Evolutionary conservation across 2,329 filamentous ascomycete species (phyloP), one percentile per base, ranked within the genome.

Genomic region (Scleromitrula shiraiana): DNA sequence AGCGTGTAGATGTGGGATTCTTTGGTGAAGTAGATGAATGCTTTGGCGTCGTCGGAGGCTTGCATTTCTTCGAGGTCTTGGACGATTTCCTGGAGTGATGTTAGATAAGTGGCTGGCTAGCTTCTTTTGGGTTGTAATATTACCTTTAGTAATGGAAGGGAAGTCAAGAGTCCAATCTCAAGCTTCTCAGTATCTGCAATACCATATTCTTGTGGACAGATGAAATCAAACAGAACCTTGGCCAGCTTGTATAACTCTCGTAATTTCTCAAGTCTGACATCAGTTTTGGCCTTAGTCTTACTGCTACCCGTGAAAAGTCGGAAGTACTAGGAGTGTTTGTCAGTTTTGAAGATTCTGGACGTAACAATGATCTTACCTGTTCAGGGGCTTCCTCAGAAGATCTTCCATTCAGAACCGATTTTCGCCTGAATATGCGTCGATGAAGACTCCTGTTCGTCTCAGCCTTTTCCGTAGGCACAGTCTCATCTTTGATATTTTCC

Each of bases 11-110:
- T 96, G 65, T 98, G 93, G 0, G 88, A 95, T 68, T 98, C 93
- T 67, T 98, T 98, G 54, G 93, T 98, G 67, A 98, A 98, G 70
- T 98, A 98, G 68, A 97, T 88, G 72, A 97, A 97, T 2, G 85
- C 91, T 64, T 96, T 96, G 37, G 90, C 89, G 56, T 94, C 87
- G 45, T 91, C 84, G 0, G 88, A 94, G 3, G 93, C 91, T 68
- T 98, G 93, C 67, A 97, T 88, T 67, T 97, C 90, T 69, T 98
- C 94, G 2, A 98, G 76, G 61, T 98, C 91, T 62, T 90, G 85
- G 6, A 98, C 93, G 59, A 98, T 96, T 68, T 98, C 93, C 65
- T 94, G 32, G 5, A n/a, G 7, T 12, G 5, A 10, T 19, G 41
- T 59, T 46, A 57, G 57, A 35, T 41, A 8, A 40, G 27, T 41